Base-by-base conservation (phyloP, 2,329 filamentous ascomycete species). In the Trichophyton equinum region DNA sequence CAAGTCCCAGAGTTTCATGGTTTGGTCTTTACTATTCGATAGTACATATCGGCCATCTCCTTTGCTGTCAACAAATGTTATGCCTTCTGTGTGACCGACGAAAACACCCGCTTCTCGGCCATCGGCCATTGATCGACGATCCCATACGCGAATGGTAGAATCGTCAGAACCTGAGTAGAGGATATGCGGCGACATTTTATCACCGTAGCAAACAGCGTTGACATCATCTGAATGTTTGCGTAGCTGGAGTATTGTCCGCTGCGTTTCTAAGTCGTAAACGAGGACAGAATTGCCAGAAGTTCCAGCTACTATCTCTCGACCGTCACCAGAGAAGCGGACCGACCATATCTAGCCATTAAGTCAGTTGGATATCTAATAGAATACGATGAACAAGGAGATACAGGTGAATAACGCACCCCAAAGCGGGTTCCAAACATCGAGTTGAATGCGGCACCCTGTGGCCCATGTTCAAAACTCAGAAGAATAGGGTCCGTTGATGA, bases 131-230 rank as follows among this genome's bases (percentile, higher is more conserved):
- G 80, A 83, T 57, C 94, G 83, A 56, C 92, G 83, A 70, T 99
- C 94, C 94, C 94, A 99, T 1, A 99, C 90, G 70, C 96, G 95
- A 68, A 97, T 82, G 0, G 90, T 95, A 1, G 88, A 86, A 70
- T 99, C 94, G 70, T 99, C 94, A 0, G 91, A 96, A 20, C 94
- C 94, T 0, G 91, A 96, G 75, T 96, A 97, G 2, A 99, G 79
- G 63, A 97, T 92, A 71, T 99, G 91, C 0, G 94, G 92, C 0
- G 89, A 95, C 33, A 83, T 82, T 63, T 85, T 85, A 73, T 97
- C 91, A 0, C 91, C 94, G 69, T 95, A 97, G 73, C 91, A 96
- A 0, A 99, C 94, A 3, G 94, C 94, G 68, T 97, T 99, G 60
- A 97, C 92, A 71, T 99, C 91, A 67, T 95, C 84, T 3, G 83